These are phyloP conservation scores for Gamarada debralockiae DNA, from an alignment of 495 filamentous ascomycete species.

Conservation along the genomic window DNA sequence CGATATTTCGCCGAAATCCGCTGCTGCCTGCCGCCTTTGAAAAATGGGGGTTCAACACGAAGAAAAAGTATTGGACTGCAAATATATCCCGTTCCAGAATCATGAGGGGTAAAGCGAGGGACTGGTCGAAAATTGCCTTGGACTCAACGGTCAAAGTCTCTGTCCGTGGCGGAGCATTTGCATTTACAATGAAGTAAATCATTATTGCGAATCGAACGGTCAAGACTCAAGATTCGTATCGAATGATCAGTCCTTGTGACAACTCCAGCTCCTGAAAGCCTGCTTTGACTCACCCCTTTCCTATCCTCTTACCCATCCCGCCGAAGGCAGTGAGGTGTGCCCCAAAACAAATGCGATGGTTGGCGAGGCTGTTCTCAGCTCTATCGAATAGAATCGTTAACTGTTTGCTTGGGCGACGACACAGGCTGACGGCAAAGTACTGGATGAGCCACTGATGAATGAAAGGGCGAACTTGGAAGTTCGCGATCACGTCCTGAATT, in stretches of 20 bases:
- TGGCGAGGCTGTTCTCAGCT: background rate
- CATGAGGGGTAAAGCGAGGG: background rate
- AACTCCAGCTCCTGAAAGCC: background rate
- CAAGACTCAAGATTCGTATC: background rate
- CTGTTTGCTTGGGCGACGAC: background rate
- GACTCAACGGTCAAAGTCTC: background rate
- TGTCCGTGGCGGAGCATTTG: background rate
- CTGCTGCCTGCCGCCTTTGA: background rate
- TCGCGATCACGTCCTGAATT: too few species aligned
- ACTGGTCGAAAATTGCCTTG: slow-evolving; percentile 1
- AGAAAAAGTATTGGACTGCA: background rate
- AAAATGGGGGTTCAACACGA: background rate
- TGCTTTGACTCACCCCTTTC: background rate
- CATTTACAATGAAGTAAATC: too few species aligned
- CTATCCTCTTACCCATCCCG: background rate
- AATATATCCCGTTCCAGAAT: background rate
- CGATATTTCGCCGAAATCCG: background rate
- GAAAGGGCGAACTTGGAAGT: background rate
- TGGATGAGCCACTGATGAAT: too few species aligned
- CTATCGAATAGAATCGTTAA: background rate
- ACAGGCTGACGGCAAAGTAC: background rate
- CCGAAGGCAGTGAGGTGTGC: slow-evolving; percentile 2
- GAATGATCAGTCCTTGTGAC: slow-evolving; percentile 5
- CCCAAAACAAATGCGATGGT: background rate
- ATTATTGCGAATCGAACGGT: background rate